Percentiles rank a stretch among this genome's conserved stretches.
Conservation (phyloP, 345 rosid species). For the Syzygium oleosum region DNA sequence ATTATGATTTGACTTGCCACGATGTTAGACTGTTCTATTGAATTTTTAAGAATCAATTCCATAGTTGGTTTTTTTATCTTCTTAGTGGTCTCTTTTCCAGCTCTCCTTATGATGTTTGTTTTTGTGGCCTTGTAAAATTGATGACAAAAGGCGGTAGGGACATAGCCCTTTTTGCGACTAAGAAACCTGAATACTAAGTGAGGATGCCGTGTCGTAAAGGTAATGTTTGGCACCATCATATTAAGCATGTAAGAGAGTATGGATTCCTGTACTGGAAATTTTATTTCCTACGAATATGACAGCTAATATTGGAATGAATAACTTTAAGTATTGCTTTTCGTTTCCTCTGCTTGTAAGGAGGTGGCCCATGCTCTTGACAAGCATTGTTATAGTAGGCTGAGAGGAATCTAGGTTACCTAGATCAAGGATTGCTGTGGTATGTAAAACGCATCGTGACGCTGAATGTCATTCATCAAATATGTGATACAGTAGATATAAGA, state of each 20-base stretch:
- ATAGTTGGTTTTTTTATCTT: neutral
- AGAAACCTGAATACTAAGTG: neutral
- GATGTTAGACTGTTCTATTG: neutral
- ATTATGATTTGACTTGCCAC: neutral
- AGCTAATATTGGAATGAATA: neutral
- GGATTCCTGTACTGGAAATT: neutral
- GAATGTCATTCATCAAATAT: neutral
- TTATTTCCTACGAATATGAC: neutral
- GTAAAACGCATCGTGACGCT: neutral
- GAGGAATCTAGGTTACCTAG: neutral
- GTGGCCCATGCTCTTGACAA: neutral
- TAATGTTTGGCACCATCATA: neutral
- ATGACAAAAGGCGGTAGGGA: neutral
- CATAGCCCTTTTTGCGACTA: neutral
- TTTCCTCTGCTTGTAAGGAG: neutral
- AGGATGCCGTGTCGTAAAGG: neutral
- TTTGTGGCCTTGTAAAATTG: neutral
- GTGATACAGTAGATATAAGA: neutral
- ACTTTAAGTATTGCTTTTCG: neutral
- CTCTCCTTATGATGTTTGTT: neutral
- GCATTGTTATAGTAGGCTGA: neutral
- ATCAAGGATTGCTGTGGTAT: neutral
- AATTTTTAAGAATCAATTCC: neutral
- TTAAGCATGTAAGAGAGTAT: neutral
- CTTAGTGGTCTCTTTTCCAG: neutral